Evolutionary conservation across 805 yeast species (phyloP), one percentile per base, ranked within the genome.

Genomic region (Spathaspora hagerdaliae): DNA sequence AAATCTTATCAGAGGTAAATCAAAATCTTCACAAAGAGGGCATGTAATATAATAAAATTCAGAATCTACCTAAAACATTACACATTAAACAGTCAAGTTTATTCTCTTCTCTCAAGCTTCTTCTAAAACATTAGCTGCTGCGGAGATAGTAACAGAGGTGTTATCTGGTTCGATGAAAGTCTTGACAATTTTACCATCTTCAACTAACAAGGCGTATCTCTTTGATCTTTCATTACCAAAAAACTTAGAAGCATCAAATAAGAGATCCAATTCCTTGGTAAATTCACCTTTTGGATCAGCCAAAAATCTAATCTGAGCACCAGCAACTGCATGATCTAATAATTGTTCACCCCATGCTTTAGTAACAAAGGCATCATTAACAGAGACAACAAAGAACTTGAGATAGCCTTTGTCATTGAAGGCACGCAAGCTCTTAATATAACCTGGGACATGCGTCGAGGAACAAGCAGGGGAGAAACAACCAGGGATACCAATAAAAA

Each of bases 331-430:
- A 39, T 39, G 34, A 39, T 55, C 59, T 27, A 62, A 51, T 34
- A 67, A 54, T 2, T 40, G 26, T 7, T 81, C 77, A 38, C 78
- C 80, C 96, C 96, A 90, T 0, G 94, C 91, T 55, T 79, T 77
- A 58, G 83, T 79, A 41, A 89, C 96, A 63, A 90, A 90, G 2
- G 94, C 78, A 61, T 90, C 97, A 64, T 90, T 90, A 41, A 87
- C 96, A 14, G 94, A 75, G 32, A 90, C 79, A 37, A 90, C 79
- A 56, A 74, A 81, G 42, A 89, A 64, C 39, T 79, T 66, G 26
- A 67, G 55, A 65, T 79, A 74, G n/a, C 96, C 96, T 65, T 85
- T 83, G 27, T 71, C 73, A 49, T 76, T 69, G 58, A 89, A 78
- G 31, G 75, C 71, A 6, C 72, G 59, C 47, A 77, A 63, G 38